phyloP scores from a whole-genome alignment of 352 stramenopile species.

The Phytophthora colocasiae region DNA sequence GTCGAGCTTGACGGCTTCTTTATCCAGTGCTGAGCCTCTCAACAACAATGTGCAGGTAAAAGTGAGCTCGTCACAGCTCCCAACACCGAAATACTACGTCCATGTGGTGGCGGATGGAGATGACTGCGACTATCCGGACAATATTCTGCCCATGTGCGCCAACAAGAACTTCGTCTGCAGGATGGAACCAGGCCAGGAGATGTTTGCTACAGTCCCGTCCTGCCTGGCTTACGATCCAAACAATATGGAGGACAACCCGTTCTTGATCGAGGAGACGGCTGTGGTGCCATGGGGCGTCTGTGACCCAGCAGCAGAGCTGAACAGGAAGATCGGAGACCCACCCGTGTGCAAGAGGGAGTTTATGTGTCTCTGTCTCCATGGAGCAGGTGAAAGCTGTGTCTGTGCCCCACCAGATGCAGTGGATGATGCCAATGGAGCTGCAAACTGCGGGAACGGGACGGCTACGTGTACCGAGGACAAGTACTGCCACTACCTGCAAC shows the following conservation, averaged over 20 bases:
- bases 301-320: constrained; percentile 33
- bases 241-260: constrained; percentile 44
- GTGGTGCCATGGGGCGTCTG: constrained; percentile 44
- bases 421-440: constrained; percentile 28
- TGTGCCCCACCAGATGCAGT: constrained; percentile 54
- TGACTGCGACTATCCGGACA: constrained; percentile 33
- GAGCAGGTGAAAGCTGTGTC: constrained; percentile 27
- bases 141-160: constrained; percentile 49
- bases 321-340: constrained; percentile 36
- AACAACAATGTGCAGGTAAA: constrained; percentile 14
- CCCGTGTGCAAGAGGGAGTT: constrained; percentile 55
- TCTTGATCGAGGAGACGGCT: constrained; percentile 37
- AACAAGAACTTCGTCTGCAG: constrained; percentile 55
- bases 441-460: constrained; percentile 30
- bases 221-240: constrained; percentile 49
- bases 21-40: constrained; percentile 5
- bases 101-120: constrained; percentile 45
- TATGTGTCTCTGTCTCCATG: constrained; percentile 43
- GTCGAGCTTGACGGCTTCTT: constrained; percentile 1
- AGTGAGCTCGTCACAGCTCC: background rate
- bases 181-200: constrained; percentile 51
- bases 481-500: constrained; percentile 55
- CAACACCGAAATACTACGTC: constrained; percentile 29
- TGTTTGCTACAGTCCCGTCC: constrained; percentile 41
- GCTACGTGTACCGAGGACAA: constrained; percentile 33